Evolutionary conservation across 768 basidiomycete species (phyloP).

Genomic region (Pleurotus salmoneostramineus): DNA sequence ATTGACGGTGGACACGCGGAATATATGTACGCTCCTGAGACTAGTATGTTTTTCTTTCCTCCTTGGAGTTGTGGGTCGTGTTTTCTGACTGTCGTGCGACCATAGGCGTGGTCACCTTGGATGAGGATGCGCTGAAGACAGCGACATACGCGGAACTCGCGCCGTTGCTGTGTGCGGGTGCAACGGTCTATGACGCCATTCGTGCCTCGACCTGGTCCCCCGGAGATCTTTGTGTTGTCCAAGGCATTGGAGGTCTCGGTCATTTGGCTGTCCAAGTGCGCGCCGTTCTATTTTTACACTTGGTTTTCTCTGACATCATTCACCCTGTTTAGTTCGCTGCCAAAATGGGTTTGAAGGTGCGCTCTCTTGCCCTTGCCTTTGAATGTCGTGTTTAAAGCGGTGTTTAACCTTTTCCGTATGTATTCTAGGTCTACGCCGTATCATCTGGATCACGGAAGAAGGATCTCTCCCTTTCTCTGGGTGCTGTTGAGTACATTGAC

Average conservation of each 20-base stretch:
- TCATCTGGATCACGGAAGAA: constrained; percentile 6
- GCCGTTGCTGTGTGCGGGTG: constrained; percentile 7
- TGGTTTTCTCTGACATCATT: neutral
- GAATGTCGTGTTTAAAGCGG: neutral
- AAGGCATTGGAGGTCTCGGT: constrained; percentile 8
- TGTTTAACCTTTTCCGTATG: neutral
- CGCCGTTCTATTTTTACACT: neutral
- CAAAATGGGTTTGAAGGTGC: constrained; percentile 7
- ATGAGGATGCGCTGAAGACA: constrained; percentile 7
- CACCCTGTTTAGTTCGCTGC: neutral
- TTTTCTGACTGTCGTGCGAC: neutral
- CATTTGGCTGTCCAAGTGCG: constrained; percentile 9
- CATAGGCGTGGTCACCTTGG: constrained; percentile 2
- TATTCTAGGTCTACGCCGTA: constrained; percentile 1
- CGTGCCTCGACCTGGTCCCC: constrained; percentile 2
- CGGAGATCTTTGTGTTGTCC: constrained; percentile 8
- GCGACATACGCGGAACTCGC: constrained; percentile 8
- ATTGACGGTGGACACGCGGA: constrained; percentile 10
- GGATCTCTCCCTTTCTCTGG: constrained; percentile 2
- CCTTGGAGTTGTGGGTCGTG: neutral
- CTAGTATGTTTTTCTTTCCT: neutral
- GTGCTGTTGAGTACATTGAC: constrained; percentile 8
- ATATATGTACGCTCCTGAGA: constrained; percentile 8
- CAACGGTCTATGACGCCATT: constrained; percentile 8
- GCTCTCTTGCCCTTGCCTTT: neutral